Evolutionary conservation across 148 eudicot genomes (phyloP), one percentile per base, ranked within the genome.

Genomic region (Rhododendron kiyosumense): DNA sequence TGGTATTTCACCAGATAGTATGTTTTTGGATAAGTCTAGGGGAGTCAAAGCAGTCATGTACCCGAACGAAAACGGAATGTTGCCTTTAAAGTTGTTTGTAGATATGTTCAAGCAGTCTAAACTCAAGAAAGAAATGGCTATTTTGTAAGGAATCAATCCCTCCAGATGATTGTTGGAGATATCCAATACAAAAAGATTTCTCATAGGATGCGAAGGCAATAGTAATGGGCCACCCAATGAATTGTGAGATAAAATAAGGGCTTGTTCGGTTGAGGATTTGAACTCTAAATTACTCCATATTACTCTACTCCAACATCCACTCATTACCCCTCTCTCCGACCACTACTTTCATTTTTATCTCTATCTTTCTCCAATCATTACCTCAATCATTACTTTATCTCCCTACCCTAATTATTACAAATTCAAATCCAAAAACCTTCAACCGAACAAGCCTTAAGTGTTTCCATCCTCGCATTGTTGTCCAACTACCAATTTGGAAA

Each of bases 401-500:
- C n/a, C n/a, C n/a, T n/a, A n/a, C n/a, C n/a, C n/a, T n/a, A n/a
- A n/a, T n/a, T n/a, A n/a, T n/a, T n/a, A n/a, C n/a, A n/a, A n/a
- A n/a, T n/a, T n/a, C n/a, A n/a, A n/a, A n/a, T n/a, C n/a, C n/a
- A n/a, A n/a, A n/a, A n/a, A n/a, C n/a, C n/a, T n/a, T n/a, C n/a
- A n/a, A n/a, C n/a, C n/a, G n/a, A n/a, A n/a, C n/a, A n/a, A n/a
- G n/a, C n/a, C n/a, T n/a, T n/a, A n/a, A 85, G 73, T 54, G 24
- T 14, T 54, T 13, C 74, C 20, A 77, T 18, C 20, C 30, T 38
- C 3, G 86, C 38, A 54, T 84, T 85, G 81, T 85, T 85, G 3
- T 32, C 45, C n/a, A 85, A 36, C 48, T 59, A 54, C 82, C 88
- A 87, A 78, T 45, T 43, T 46, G 88, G 88, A 59, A 87, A 59